Conservation (phyloP, 1,284 basidiomycete species). For the Coniophora puteana region DNA sequence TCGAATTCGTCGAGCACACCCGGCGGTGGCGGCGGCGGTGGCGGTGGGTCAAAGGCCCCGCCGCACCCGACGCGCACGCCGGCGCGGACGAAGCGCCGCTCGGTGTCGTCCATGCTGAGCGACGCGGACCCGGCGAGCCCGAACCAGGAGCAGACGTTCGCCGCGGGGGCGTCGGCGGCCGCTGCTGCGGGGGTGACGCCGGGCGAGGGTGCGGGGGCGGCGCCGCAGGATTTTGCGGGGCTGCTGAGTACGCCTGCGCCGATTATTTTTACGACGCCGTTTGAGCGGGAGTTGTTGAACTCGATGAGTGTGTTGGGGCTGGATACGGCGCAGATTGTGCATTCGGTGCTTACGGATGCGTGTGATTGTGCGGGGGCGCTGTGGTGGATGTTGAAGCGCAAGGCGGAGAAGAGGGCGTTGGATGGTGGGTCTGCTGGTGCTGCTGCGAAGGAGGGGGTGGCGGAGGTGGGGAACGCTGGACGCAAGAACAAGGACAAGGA, state of each 20-base stretch:
- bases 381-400: constrained; percentile 95
- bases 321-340: constrained; percentile 92
- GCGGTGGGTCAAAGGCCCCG: constrained; percentile 40
- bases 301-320: constrained; percentile 77
- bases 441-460: no score
- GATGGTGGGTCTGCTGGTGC: constrained; percentile 31
- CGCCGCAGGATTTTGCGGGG: constrained; percentile 66
- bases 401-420: constrained; percentile 61
- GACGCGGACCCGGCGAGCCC: constrained; percentile 55
- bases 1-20: constrained; percentile 7
- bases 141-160: constrained; percentile 41
- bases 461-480: no score
- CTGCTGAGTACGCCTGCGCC: constrained; percentile 70
- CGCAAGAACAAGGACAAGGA: no score
- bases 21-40: constrained; percentile 29
- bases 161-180: constrained; percentile 49
- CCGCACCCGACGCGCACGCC: constrained; percentile 81
- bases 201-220: no score
- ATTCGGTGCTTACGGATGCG: constrained; percentile 88
- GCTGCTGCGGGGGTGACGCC: constrained; percentile 75
- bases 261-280: constrained; percentile 80
- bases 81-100: constrained; percentile 90
- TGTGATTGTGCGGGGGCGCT: constrained; percentile 90
- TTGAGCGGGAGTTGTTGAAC: constrained; percentile 81
- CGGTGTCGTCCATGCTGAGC: constrained; percentile 80